Conservation (phyloP, 2,329 filamentous ascomycete genomes). For the Botrytis squamosa region DNA sequence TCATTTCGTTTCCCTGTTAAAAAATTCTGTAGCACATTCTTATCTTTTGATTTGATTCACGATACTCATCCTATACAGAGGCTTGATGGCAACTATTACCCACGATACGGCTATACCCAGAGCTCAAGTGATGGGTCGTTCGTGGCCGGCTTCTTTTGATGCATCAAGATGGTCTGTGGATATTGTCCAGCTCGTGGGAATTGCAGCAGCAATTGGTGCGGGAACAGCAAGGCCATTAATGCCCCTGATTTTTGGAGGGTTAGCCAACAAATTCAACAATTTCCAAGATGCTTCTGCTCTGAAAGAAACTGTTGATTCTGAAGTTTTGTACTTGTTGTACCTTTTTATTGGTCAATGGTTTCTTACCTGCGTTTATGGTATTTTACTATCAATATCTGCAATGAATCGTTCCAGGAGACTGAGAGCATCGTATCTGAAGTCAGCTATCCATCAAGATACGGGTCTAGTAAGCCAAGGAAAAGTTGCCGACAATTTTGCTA, state of each 20-base stretch:
- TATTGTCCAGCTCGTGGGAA: slow-evolving; percentile 9
- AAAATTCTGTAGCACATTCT: background rate
- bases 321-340: slow-evolving; percentile 20
- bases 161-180: background rate
- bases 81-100: background rate
- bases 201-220: slow-evolving; percentile 47
- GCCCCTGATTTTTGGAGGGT: slow-evolving; percentile 67
- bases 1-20: background rate
- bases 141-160: background rate
- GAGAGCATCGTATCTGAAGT: slow-evolving; percentile 13
- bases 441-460: slow-evolving; percentile 15
- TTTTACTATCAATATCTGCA: slow-evolving; percentile 19
- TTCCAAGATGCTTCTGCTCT: background rate
- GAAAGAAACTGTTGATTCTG: slow-evolving; percentile 1
- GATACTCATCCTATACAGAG: background rate
- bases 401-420: slow-evolving; percentile 14
- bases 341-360: slow-evolving; percentile 18
- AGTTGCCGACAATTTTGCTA: background rate
- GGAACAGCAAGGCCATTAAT: slow-evolving; percentile 56
- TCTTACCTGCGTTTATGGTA: slow-evolving; percentile 3
- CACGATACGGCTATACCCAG: background rate
- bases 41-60: background rate
- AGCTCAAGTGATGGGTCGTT: background rate
- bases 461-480: slow-evolving; percentile 9
- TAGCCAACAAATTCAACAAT: slow-evolving; percentile 47